These are phyloP conservation scores for Clarireedia hainanense DNA, from an alignment of 2,329 filamentous ascomycete species.

Conservation along the genomic window DNA sequence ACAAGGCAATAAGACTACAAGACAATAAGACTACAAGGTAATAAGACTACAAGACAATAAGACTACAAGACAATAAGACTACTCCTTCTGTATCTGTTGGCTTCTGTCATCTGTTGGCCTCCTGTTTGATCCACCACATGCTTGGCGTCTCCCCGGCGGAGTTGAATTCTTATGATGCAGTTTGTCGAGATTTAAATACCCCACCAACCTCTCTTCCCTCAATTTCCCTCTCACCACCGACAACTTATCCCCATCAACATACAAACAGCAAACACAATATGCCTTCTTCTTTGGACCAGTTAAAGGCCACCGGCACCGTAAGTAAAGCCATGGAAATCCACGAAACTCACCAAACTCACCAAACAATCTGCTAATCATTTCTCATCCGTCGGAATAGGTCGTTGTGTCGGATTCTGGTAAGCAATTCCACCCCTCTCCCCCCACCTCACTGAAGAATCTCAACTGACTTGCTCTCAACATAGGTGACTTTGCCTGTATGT, in stretches of 20 bases:
- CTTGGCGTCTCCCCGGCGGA: no score
- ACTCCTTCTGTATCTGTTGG: no score
- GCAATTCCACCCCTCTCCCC: conserved; percentile 18
- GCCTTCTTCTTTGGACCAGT: conserved; percentile 87
- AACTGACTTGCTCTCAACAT: conserved; percentile 21
- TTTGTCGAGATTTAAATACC: no score
- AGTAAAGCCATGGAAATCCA: conserved; percentile 34
- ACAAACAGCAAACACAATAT: conserved; percentile 38
- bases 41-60: no score
- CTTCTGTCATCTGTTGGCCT: no score
- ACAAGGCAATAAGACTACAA: no score
- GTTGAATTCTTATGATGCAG: no score
- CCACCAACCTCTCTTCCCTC: neutral
- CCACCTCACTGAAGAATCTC: neutral
- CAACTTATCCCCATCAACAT: conserved; percentile 5
- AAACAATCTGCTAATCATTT: conserved; percentile 7
- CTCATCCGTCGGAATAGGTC: conserved; percentile 45
- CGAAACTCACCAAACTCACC: neutral
- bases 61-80: no score
- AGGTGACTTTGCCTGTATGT: conserved; percentile 75
- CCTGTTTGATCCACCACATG: no score
- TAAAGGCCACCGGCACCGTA: conserved; percentile 95
- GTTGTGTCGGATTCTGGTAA: conserved; percentile 96
- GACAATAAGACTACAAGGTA: no score
- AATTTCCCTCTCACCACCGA: neutral